Percentiles rank a stretch among this genome's conserved stretches.
Conservation (phyloP, 2,329 filamentous ascomycete genomes). For the Lachnellula subtilissima region DNA sequence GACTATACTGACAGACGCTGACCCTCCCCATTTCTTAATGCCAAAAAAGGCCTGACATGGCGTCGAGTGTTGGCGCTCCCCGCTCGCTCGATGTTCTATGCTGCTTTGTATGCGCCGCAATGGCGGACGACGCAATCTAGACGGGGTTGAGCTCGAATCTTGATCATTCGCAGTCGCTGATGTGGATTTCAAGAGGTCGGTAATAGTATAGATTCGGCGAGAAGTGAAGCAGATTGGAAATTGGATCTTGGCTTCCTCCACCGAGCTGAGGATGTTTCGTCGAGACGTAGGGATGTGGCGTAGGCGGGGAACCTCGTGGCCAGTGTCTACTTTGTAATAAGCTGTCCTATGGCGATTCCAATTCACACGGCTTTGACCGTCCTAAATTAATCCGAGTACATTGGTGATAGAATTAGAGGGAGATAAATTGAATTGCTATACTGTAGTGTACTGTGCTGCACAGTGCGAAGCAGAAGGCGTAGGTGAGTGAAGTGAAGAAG, state of each 20-base stretch:
- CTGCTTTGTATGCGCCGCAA: neutral
- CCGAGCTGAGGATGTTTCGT: neutral
- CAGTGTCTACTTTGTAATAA: too few relatives aligned
- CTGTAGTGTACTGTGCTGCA: too few relatives aligned
- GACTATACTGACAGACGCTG: conserved; percentile 46
- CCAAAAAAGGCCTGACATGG: conserved; percentile 55
- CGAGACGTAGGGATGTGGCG: neutral
- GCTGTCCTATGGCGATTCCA: too few relatives aligned
- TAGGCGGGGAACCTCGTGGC: neutral
- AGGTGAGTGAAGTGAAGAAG: too few relatives aligned
- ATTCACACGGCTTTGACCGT: too few relatives aligned
- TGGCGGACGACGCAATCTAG: neutral
- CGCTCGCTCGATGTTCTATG: neutral
- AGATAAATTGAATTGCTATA: too few relatives aligned
- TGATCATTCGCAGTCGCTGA: neutral
- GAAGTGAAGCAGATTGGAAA: neutral
- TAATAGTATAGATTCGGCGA: neutral
- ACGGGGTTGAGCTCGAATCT: neutral
- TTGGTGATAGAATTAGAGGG: too few relatives aligned
- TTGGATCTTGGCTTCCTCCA: neutral
- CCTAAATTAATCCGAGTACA: too few relatives aligned
- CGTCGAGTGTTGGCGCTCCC: neutral
- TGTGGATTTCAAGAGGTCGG: neutral
- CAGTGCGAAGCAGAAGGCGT: too few relatives aligned
- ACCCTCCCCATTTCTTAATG: conserved; percentile 47